Base-by-base conservation (phyloP, 164 flowering plant genomes). In the Akebia trifoliata region DNA sequence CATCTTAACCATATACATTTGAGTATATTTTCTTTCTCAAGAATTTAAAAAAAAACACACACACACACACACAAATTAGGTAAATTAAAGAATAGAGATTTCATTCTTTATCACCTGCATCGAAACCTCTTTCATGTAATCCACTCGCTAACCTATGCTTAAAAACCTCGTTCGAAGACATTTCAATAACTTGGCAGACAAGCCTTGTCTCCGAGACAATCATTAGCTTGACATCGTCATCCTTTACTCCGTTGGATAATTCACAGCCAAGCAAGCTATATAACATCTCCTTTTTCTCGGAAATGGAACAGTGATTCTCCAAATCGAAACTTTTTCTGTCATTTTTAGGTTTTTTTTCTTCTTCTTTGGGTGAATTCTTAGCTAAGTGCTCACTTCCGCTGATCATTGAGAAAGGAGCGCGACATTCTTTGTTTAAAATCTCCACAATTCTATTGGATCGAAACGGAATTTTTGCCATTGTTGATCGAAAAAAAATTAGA, bases 371-470 rank as follows among this genome's bases (percentile, higher is more conserved):
- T 17, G 50, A 54, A 47, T 54, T 57, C 42, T 72, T 73, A 42
- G 76, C 63, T 18, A 76, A 76, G 65, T 84, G 82, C 62, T 81
- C 84, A 69, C 88, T 83, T 24, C 86, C 86, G 64, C 85, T 78
- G 75, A 80, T 79, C 44, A 75, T 81, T 64, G 79, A 76, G 1
- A 58, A 64, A 50, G 77, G 62, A 40, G 35, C 40, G 53, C 72
- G 54, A 0, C 76, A 71, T 24, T 44, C 73, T 50, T 77, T 76
- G 15, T 77, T 76, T 36, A 82, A 78, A 6, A 75, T 84, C 30
- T 68, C 82, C 6, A 76, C 77, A 20, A 78, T 54, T 60, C 82
- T 72, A 57, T 60, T 67, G 69, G 76, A 81, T 40, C 74, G 73
- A 54, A 72, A 78, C 28, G 45, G 49, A 14, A 32, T 57, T 49